Percentiles rank a stretch among this genome's conserved stretches.
Conservation (phyloP, 345 rosid genomes). For the Viola odorata region DNA sequence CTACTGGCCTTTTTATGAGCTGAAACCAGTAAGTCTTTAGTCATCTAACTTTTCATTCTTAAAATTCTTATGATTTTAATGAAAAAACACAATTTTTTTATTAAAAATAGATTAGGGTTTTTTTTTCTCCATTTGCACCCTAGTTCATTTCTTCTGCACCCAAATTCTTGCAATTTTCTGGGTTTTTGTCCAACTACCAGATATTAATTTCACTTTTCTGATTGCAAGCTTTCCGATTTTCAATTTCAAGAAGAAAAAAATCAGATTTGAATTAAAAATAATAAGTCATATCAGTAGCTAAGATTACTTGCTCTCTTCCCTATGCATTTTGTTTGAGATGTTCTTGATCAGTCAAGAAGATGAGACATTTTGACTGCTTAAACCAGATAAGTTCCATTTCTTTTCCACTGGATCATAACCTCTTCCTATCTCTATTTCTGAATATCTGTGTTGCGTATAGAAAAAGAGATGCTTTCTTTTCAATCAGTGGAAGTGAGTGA, state of each 20-base stretch:
- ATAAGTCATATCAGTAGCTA: background rate
- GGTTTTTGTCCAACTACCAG: background rate
- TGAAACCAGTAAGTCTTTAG: too few relatives aligned
- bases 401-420: conserved; percentile 36
- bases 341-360: conserved; percentile 14
- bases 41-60: too few relatives aligned
- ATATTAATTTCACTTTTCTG: too few relatives aligned
- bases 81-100: too few relatives aligned
- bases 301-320: conserved; percentile 8
- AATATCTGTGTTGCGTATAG: background rate
- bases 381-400: too few relatives aligned
- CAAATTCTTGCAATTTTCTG: background rate
- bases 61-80: too few relatives aligned
- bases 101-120: background rate
- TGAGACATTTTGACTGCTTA: conserved; percentile 13
- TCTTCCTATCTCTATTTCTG: conserved; percentile 4
- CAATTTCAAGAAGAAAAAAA: background rate
- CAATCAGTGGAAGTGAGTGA: background rate
- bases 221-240: background rate
- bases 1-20: too few relatives aligned
- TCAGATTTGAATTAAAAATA: background rate
- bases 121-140: background rate
- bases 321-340: background rate
- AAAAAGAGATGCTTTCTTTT: background rate
- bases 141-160: background rate